These are phyloP conservation scores for Aspergillus alliaceus DNA, from an alignment of 2,329 filamentous ascomycete species.

Conservation along the genomic window DNA sequence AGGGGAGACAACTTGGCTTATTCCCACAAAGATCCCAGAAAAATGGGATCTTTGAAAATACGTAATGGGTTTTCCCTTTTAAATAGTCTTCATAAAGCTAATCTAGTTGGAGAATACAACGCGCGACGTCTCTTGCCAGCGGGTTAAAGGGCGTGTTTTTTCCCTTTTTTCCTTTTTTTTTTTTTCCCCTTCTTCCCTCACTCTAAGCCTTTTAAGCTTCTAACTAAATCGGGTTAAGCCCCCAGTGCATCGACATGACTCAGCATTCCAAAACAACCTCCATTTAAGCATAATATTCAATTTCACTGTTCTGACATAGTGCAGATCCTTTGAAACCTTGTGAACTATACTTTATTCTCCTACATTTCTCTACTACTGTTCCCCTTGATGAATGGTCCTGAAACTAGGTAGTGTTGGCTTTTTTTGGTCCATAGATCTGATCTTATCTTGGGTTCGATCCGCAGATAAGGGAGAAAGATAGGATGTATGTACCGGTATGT, in stretches of 20 bases:
- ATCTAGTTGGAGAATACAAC: neutral
- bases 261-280: neutral
- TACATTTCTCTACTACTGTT: neutral
- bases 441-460: neutral
- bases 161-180: constrained; percentile 2
- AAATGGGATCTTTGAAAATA: constrained; percentile 14
- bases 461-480: neutral
- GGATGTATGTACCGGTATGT: neutral
- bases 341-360: neutral
- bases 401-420: neutral
- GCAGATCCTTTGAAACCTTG: neutral
- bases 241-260: neutral
- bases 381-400: neutral
- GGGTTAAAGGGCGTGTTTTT: neutral
- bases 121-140: neutral
- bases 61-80: neutral
- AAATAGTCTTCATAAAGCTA: neutral
- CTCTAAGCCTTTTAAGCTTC: neutral
- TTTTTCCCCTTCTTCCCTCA: no score
- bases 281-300: neutral
- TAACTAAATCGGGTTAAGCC: neutral
- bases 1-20: constrained; percentile 19
- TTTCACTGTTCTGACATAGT: neutral
- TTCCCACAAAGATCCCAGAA: constrained; percentile 14
- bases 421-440: neutral